These are phyloP conservation scores for Pontederia crassipes DNA, from an alignment of 176 grass and related monocot species.

Conservation along the genomic window DNA sequence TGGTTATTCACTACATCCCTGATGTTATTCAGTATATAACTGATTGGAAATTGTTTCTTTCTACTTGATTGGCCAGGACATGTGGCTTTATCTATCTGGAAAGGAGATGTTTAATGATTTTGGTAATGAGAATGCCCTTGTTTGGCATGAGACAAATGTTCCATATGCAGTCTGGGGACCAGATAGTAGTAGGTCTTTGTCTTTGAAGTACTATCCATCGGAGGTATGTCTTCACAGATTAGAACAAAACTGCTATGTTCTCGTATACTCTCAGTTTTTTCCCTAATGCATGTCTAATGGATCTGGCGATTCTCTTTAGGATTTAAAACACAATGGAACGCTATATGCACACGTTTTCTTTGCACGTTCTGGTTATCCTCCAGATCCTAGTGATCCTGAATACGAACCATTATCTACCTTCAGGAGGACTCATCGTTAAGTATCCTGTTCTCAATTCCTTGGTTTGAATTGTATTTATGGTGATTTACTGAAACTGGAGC, in stretches of 20 bases:
- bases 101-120: slow-evolving; percentile 88
- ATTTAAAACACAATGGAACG: slow-evolving; percentile 86
- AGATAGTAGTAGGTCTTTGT: slow-evolving; percentile 49
- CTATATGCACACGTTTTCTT: slow-evolving; percentile 99
- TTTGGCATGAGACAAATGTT: slow-evolving; percentile 95
- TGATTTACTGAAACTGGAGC: background rate
- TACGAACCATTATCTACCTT: slow-evolving; percentile 78
- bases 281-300: background rate
- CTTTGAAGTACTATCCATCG: slow-evolving; percentile 74
- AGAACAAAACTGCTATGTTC: background rate
- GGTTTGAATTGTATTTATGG: slow-evolving; percentile 2
- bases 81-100: slow-evolving; percentile 98
- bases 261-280: slow-evolving; percentile 1
- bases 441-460: slow-evolving; percentile 9
- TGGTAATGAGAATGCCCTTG: slow-evolving; percentile 64
- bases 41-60: background rate
- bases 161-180: slow-evolving; percentile 86
- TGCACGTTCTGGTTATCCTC: slow-evolving; percentile 80
- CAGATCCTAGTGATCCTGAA: slow-evolving; percentile 91
- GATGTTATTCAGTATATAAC: background rate
- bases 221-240: slow-evolving; percentile 38
- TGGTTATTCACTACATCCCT: background rate
- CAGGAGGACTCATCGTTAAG: slow-evolving; percentile 74
- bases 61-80: slow-evolving; percentile 44
- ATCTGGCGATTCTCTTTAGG: slow-evolving; percentile 30